A percentile compares a stretch with the other conserved stretches of the same genome.
Conservation (phyloP, 176 grass and related monocot genomes). For the Bolboschoenus planiculmis region DNA sequence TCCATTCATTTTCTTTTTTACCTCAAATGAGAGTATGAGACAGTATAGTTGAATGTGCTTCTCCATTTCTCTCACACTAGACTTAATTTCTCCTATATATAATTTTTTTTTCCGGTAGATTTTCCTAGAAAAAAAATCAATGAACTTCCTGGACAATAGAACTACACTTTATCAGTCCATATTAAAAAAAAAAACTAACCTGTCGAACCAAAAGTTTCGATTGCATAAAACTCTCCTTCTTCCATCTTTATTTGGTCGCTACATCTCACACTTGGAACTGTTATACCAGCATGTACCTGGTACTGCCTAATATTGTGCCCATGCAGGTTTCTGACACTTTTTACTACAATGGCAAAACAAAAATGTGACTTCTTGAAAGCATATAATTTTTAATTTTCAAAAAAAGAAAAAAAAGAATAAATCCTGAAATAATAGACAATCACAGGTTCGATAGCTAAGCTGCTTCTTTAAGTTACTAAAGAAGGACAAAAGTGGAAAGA, state of each 20-base stretch:
- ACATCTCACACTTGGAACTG: slow-evolving; percentile 86
- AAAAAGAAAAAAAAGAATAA: not conserved
- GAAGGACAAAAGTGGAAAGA: not conserved
- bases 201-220: slow-evolving; percentile 91
- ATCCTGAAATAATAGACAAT: not conserved
- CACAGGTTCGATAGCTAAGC: not conserved
- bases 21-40: not conserved
- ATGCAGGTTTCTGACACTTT: slow-evolving; percentile 81
- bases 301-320: slow-evolving; percentile 91
- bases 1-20: not conserved
- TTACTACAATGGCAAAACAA: slow-evolving; percentile 49
- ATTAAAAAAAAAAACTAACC: slow-evolving; percentile 29
- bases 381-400: not conserved
- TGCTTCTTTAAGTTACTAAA: not conserved
- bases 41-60: not conserved
- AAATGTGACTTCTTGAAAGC: not conserved
- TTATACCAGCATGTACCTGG: slow-evolving; percentile 90
- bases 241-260: slow-evolving; percentile 95
- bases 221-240: slow-evolving; percentile 91
- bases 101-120: not conserved
- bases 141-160: not conserved
- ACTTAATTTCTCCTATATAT: not conserved
- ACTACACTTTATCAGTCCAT: not conserved
- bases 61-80: not conserved
- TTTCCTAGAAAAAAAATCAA: not conserved